A percentile compares a stretch with the other conserved stretches of the same genome.
These are phyloP conservation scores for Parachaetomium inaequale DNA, from an alignment of 495 filamentous ascomycete genomes.

Conservation along the genomic window DNA sequence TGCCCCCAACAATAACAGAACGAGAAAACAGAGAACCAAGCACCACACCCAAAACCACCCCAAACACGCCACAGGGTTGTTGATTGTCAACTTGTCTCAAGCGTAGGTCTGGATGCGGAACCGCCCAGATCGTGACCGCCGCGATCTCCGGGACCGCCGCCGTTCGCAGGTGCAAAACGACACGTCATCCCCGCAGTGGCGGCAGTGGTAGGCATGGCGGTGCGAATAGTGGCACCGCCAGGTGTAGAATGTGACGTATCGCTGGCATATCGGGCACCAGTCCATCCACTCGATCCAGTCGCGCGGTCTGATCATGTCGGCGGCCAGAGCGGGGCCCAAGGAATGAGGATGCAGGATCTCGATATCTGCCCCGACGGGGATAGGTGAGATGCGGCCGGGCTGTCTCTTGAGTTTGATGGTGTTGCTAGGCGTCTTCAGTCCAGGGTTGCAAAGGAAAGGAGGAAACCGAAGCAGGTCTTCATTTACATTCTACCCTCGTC, in stretches of 20 bases:
- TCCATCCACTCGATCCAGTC: background rate
- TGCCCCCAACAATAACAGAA: too few relatives aligned
- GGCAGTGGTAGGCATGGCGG: background rate
- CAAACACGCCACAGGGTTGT: too few relatives aligned
- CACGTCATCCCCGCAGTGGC: constrained; percentile 1
- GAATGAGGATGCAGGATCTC: too few relatives aligned
- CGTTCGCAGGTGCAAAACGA: background rate
- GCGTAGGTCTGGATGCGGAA: background rate
- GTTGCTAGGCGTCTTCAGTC: too few relatives aligned
- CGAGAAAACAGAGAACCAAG: background rate
- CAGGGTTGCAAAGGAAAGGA: too few relatives aligned
- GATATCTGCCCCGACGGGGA: too few relatives aligned
- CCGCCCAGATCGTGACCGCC: background rate
- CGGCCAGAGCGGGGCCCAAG: too few relatives aligned
- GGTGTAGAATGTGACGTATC: constrained; percentile 11
- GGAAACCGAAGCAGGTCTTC: background rate
- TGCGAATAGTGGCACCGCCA: background rate
- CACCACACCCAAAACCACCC: background rate
- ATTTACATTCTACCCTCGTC: too few relatives aligned
- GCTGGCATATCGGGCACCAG: constrained; percentile 9
- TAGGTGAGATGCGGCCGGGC: too few relatives aligned
- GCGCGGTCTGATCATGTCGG: background rate
- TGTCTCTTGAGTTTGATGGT: too few relatives aligned
- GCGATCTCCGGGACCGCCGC: background rate
- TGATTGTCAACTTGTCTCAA: background rate